Evolutionary conservation across 768 basidiomycete species (phyloP).

Genomic region (Tricholoma matsutake): DNA sequence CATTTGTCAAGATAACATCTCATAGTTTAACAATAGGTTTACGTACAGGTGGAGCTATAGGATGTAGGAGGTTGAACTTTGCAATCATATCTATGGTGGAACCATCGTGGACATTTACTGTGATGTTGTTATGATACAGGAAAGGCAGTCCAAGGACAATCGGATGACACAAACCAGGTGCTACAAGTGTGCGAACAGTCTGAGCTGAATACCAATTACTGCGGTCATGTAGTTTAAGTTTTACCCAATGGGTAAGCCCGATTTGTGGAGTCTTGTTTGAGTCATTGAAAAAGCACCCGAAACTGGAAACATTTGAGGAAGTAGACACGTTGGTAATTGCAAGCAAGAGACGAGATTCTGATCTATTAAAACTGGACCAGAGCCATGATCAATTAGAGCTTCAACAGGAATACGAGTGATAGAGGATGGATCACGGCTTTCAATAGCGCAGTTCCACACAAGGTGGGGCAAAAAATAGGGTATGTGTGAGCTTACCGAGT

Average conservation of each 20-base stretch:
- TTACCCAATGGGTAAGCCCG: background rate
- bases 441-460: background rate
- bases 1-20: background rate
- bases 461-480: background rate
- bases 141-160: constrained; percentile 2
- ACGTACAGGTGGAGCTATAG: background rate
- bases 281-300: background rate
- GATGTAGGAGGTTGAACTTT: background rate
- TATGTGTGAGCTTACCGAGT: background rate
- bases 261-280: background rate
- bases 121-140: background rate
- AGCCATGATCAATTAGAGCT: background rate
- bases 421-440: background rate
- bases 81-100: background rate
- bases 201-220: background rate
- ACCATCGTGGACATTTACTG: background rate
- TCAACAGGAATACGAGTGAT: background rate
- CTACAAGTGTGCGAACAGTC: background rate
- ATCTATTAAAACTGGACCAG: background rate
- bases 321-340: background rate
- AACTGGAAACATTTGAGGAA: background rate
- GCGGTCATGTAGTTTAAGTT: background rate
- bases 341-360: background rate
- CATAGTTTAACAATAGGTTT: background rate
- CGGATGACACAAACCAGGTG: background rate